phyloP scores from a whole-genome alignment of 805 yeast genomes.

The Pichia nakasei region DNA sequence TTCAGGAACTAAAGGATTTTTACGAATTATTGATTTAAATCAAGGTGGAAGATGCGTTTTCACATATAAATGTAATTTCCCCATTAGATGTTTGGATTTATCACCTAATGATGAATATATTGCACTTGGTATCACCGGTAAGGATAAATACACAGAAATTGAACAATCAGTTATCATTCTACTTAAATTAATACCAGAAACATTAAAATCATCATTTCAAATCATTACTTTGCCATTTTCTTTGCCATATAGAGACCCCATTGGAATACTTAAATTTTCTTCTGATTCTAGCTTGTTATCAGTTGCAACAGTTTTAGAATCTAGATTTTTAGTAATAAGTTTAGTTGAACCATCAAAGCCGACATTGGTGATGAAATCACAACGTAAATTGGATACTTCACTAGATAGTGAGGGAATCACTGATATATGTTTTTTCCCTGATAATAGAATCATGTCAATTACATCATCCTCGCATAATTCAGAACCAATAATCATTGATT shows the following conservation, averaged over 20 bases:
- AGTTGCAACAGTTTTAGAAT: slow-evolving; percentile 71
- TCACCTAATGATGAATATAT: slow-evolving; percentile 55
- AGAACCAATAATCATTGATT: slow-evolving; percentile 59
- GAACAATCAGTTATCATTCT: slow-evolving; percentile 72
- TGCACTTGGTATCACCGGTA: slow-evolving; percentile 78
- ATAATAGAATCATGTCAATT: slow-evolving; percentile 42
- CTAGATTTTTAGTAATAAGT: slow-evolving; percentile 69
- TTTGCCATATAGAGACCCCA: slow-evolving; percentile 80
- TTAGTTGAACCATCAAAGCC: slow-evolving; percentile 57
- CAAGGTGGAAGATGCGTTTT: slow-evolving; percentile 55
- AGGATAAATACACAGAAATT: slow-evolving; percentile 55
- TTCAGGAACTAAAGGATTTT: slow-evolving; percentile 63
- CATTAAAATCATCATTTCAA: slow-evolving; percentile 6
- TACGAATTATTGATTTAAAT: slow-evolving; percentile 55
- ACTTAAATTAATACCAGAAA: slow-evolving; percentile 22
- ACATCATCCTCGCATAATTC: slow-evolving; percentile 56
- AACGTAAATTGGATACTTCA: slow-evolving; percentile 52
- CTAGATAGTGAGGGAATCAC: slow-evolving; percentile 88
- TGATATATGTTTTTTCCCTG: slow-evolving; percentile 63
- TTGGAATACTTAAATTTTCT: slow-evolving; percentile 66
- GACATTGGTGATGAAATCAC: slow-evolving; percentile 58
- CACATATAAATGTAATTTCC: slow-evolving; percentile 60
- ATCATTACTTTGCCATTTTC: slow-evolving; percentile 38
- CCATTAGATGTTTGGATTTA: slow-evolving; percentile 70
- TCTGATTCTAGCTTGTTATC: slow-evolving; percentile 60